Evolutionary conservation across 1,139 yeast genomes (phyloP), one percentile per base, ranked within the genome.

Genomic region (Saccharomyces hybrid): DNA sequence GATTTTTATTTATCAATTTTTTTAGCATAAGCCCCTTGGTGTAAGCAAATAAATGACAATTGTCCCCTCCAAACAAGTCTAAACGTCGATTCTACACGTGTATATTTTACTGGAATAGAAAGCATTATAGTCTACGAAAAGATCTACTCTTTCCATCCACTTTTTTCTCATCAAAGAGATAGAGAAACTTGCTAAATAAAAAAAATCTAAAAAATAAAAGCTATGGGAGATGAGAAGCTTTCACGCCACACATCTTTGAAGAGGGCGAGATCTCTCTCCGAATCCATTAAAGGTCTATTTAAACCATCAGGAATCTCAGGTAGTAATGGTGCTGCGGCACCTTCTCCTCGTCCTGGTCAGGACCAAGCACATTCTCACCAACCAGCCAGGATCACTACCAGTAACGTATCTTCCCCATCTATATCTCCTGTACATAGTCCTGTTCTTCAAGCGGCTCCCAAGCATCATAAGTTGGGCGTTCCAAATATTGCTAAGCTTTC

Each of bases 231-330:
- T 9, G 48, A 48, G 13, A 26, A 49, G 31, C 23, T 25, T 5
- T 47, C 59, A 5, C 54, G 56, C 14, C 38, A 48, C 41, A 26
- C 59, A 5, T 59, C 64, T 44, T 50, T 57, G 3, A 57, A 57
- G 44, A 59, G 67, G 32, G 54, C 54, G 3, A 61, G 68, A 47
- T 66, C 70, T 3, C 51, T 67, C n/a, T 65, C 70, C 7, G 65
- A 61, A 50, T 66, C 70, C 7, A 52, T 67, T 9, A 65, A 63
- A 50, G 66, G 67, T 7, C 55, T 67, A 6, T 67, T 67, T 50
- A 65, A 60, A 50, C 42, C 42, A 3, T 34, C 42, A 7, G 42
- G 42, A 14, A 34, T 16, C 16, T 25, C 50, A 9, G 48, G 25
- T 25, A n/a, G 42, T 26, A 38, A 7, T 9, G 48, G 41, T n/a